Evolutionary conservation across 2,329 filamentous ascomycete genomes (phyloP), one percentile per base, ranked within the genome.

Genomic region (Colletotrichum euphorbiae): DNA sequence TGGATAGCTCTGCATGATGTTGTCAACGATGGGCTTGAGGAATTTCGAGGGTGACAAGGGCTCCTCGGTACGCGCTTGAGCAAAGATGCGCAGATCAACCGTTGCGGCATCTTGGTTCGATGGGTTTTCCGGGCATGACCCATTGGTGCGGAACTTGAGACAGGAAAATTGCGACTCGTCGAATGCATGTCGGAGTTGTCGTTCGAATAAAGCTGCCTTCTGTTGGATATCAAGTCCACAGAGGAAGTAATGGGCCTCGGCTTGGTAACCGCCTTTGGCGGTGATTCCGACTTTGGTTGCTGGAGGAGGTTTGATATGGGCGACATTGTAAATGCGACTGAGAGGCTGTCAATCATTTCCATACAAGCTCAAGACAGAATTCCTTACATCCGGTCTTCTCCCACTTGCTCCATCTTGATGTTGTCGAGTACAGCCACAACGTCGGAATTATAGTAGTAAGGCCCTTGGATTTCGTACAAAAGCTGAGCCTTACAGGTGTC

Each of bases 51-150:
- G 75, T 0, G 76, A 75, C 0, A 78, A 74, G 0, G 76, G 78
- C 15, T 80, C 77, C 31, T 77, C 74, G 15, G 67, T 74, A 4
- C 72, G 73, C 5, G 85, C 83, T 71, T 89, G 82, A 0, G 79
- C 79, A 71, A 85, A 79, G 54, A 83, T 75, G 24, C 82, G 72
- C 45, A 85, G 78, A 48, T 82, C 82, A 0, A 85, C 83, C 0
- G 84, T 87, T 1, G 83, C 83, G 0, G 78, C 79, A 28, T 81
- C 80, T 36, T 85, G 83, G n/a, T 77, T 80, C 3, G 72, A 72
- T 0, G 82, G 80, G 43, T 84, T 77, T 1, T 78, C 74, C 0
- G 78, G 74, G 2, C 62, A 77, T 38, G 70, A 79, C 55, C 75
- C 84, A 71, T 79, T 83, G 72, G 13, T 72, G 19, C 45, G 76